Conservation (phyloP, 1,284 basidiomycete species). For the Wolfiporia cocos region DNA sequence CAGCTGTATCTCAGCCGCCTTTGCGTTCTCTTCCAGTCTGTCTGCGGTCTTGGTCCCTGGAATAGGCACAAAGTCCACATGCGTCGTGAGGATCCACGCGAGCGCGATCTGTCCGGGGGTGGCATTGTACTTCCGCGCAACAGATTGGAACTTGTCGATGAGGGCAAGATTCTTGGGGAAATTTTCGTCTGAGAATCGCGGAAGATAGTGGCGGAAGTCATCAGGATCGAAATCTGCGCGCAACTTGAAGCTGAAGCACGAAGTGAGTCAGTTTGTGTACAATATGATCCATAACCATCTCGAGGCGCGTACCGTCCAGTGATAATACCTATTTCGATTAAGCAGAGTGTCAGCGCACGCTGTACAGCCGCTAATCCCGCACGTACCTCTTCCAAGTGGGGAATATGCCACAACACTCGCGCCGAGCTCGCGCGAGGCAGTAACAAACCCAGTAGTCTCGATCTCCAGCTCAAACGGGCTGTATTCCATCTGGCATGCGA, state of each 20-base stretch:
- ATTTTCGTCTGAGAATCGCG: constrained; percentile 1
- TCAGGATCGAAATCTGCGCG: background rate
- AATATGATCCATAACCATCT: no score
- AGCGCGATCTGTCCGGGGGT: constrained; percentile 3
- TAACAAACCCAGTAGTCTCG: no score
- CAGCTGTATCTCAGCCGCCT: background rate
- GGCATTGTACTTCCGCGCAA: no score
- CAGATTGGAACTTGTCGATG: background rate
- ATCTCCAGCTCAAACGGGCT: constrained; percentile 36
- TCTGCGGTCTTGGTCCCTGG: background rate
- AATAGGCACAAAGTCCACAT: constrained; percentile 3
- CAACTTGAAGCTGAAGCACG: background rate
- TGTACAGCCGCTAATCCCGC: no score
- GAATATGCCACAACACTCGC: constrained; percentile 34
- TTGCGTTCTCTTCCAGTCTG: constrained; percentile 4
- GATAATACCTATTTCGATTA: background rate
- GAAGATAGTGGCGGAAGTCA: background rate
- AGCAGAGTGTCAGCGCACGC: background rate
- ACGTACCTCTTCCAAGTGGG: constrained; percentile 32
- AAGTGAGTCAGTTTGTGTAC: background rate
- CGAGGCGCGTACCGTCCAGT: background rate
- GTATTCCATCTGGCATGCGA: constrained; percentile 37
- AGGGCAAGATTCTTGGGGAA: no score
- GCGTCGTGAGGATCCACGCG: constrained; percentile 4
- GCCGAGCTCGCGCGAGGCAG: constrained; percentile 24